phyloP scores from a whole-genome alignment of 2,329 filamentous ascomycete genomes.

The Fusarium bulbicola region DNA sequence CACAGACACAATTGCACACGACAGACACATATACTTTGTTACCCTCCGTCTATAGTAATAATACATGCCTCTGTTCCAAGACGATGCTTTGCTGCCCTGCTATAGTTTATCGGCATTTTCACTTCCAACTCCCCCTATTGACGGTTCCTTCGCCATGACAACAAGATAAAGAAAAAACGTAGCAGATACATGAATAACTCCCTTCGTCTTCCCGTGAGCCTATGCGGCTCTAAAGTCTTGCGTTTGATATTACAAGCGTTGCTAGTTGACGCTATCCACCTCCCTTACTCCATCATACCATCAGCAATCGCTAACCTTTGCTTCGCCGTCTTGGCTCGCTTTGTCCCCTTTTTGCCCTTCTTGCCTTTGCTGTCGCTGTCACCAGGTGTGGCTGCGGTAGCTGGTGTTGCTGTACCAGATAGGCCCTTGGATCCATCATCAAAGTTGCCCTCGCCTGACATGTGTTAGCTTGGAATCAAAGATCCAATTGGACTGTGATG shows the following conservation, averaged over 20 bases:
- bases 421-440: constrained; percentile 79
- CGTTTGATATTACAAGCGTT: constrained; percentile 38
- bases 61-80: constrained; percentile 34
- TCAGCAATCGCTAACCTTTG: constrained; percentile 75
- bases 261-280: background rate
- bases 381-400: constrained; percentile 85
- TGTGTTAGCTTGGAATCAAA: constrained; percentile 37
- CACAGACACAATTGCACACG: background rate
- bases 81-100: constrained; percentile 10
- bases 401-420: constrained; percentile 73
- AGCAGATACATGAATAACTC: constrained; percentile 30
- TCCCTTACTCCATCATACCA: constrained; percentile 53
- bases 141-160: constrained; percentile 14
- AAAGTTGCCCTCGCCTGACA: constrained; percentile 91
- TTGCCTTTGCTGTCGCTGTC: constrained; percentile 63
- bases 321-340: constrained; percentile 73
- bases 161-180: constrained; percentile 6
- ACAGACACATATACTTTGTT: constrained; percentile 7
- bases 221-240: constrained; percentile 18
- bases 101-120: constrained; percentile 33
- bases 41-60: constrained; percentile 42
- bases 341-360: constrained; percentile 64
- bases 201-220: constrained; percentile 27
- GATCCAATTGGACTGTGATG: constrained; percentile 15
- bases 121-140: constrained; percentile 35